Percentiles rank a stretch among this genome's conserved stretches.
Conservation (phyloP, 768 basidiomycete genomes). For the Xerocomellus intermedius region DNA sequence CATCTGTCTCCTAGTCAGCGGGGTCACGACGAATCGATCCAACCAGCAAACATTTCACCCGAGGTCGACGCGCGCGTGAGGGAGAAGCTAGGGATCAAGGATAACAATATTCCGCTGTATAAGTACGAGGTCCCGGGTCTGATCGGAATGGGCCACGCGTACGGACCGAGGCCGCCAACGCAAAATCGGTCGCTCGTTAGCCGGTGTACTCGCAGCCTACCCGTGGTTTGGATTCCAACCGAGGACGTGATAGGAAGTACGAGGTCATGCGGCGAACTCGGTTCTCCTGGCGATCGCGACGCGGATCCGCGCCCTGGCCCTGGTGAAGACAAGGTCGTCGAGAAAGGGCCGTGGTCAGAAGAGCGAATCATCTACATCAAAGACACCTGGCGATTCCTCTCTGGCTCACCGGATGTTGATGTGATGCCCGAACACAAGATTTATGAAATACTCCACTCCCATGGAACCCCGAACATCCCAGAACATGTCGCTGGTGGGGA, state of each 20-base stretch:
- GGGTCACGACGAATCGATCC: background rate
- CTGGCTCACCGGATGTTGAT: background rate
- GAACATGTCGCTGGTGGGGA: background rate
- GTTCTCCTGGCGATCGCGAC: too few species aligned
- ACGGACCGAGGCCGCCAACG: background rate
- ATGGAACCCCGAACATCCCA: background rate
- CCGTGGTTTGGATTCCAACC: too few species aligned
- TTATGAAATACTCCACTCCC: background rate
- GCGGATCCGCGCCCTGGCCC: too few species aligned
- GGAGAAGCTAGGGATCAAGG: background rate
- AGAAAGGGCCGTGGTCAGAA: too few species aligned
- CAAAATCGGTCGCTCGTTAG: too few species aligned
- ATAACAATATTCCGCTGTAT: background rate
- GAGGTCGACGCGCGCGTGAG: background rate
- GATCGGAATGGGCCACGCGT: background rate
- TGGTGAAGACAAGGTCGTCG: too few species aligned
- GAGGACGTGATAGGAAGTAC: too few species aligned
- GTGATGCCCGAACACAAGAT: background rate
- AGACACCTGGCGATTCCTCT: constrained; percentile 3
- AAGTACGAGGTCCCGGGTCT: too few species aligned
- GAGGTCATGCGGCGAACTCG: too few species aligned
- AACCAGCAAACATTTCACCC: background rate
- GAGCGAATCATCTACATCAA: background rate
- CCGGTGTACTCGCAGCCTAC: too few species aligned
- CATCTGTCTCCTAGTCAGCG: too few species aligned